Evolutionary conservation across 768 basidiomycete genomes (phyloP).

Genomic region (Punctularia strigosozonata): DNA sequence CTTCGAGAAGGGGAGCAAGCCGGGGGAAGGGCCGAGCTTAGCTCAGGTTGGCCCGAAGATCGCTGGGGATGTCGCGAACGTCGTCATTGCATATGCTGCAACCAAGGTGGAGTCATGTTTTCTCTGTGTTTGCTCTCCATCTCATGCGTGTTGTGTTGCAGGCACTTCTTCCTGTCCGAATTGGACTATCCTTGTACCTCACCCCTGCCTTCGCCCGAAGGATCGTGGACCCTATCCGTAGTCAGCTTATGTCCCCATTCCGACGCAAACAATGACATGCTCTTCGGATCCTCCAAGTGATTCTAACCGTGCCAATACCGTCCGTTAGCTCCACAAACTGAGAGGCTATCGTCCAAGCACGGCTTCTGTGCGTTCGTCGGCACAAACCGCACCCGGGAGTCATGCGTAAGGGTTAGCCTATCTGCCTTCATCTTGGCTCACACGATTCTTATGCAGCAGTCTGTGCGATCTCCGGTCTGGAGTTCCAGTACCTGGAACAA

Average conservation of each 20-base stretch:
- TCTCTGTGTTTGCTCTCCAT: background rate
- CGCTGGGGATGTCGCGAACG: slow-evolving; percentile 74
- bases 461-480: too few relatives aligned
- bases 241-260: slow-evolving; percentile 12
- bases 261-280: too few relatives aligned
- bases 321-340: too few relatives aligned
- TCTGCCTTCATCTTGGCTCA: too few relatives aligned
- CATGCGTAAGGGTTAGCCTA: too few relatives aligned
- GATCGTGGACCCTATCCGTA: slow-evolving; percentile 52
- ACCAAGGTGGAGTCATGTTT: slow-evolving; percentile 48
- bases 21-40: slow-evolving; percentile 2
- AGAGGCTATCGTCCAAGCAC: too few relatives aligned
- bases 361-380: too few relatives aligned
- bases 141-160: slow-evolving; percentile 15
- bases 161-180: slow-evolving; percentile 65
- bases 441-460: too few relatives aligned
- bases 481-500: too few relatives aligned
- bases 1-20: slow-evolving; percentile 35
- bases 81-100: slow-evolving; percentile 66
- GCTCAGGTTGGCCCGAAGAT: slow-evolving; percentile 26
- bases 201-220: slow-evolving; percentile 61
- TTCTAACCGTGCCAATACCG: too few relatives aligned
- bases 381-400: too few relatives aligned
- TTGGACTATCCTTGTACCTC: slow-evolving; percentile 61
- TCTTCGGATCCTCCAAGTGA: too few relatives aligned